phyloP scores from a whole-genome alignment of 2,329 filamentous ascomycete genomes.

The Alternaria triticimaculans region DNA sequence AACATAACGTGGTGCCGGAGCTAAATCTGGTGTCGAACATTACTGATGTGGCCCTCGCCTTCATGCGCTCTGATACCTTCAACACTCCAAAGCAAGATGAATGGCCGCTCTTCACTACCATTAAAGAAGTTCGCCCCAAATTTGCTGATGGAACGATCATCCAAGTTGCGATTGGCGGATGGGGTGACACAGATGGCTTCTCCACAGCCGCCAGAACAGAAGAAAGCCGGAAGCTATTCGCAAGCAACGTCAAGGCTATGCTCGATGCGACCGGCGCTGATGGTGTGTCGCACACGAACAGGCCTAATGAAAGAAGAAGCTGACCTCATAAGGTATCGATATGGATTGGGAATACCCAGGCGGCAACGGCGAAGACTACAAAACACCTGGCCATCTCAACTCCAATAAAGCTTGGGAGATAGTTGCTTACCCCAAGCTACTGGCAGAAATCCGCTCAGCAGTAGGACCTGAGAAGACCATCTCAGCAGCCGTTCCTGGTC shows the following conservation, averaged over 20 bases:
- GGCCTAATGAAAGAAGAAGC: too few species aligned
- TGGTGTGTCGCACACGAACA: slow-evolving; percentile 54
- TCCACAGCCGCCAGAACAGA: slow-evolving; percentile 62
- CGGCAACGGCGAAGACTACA: slow-evolving; percentile 75
- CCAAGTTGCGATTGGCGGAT: slow-evolving; percentile 75
- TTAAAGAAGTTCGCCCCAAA: slow-evolving; percentile 42
- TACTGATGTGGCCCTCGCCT: slow-evolving; percentile 41
- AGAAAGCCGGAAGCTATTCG: slow-evolving; percentile 60
- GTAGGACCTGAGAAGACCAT: slow-evolving; percentile 65
- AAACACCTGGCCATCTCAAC: slow-evolving; percentile 61
- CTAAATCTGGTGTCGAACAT: slow-evolving; percentile 20
- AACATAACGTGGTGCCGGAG: slow-evolving; percentile 37
- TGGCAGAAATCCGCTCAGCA: slow-evolving; percentile 65
- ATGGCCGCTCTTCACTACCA: slow-evolving; percentile 38
- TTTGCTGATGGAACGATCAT: slow-evolving; percentile 48
- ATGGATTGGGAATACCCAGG: slow-evolving; percentile 72
- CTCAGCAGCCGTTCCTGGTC: slow-evolving; percentile 71
- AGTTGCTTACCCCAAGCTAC: slow-evolving; percentile 65
- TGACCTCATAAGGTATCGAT: slow-evolving; percentile 48
- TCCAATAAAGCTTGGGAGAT: slow-evolving; percentile 65
- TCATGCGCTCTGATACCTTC: slow-evolving; percentile 40
- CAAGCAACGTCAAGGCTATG: slow-evolving; percentile 69
- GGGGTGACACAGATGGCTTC: slow-evolving; percentile 73
- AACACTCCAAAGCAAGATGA: slow-evolving; percentile 25
- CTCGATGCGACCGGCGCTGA: slow-evolving; percentile 66